Percentiles rank a stretch among this genome's conserved stretches.
These are phyloP conservation scores for Copromyces sp. DNA, from an alignment of 495 filamentous ascomycete species.

Conservation along the genomic window DNA sequence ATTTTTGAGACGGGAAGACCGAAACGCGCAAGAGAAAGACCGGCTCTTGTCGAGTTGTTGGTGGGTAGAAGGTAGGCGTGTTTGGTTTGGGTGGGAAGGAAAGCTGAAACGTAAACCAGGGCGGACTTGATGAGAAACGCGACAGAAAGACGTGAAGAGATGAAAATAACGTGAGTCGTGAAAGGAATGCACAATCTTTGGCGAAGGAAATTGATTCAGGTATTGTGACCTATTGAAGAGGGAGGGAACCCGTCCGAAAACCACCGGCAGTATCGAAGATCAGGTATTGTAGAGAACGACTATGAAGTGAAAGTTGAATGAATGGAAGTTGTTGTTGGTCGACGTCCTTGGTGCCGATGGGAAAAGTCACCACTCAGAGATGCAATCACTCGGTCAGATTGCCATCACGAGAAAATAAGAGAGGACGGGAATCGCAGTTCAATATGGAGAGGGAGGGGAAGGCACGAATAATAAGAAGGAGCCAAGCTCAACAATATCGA, in stretches of 20 bases:
- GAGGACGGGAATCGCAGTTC: background rate
- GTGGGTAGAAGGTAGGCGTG: background rate
- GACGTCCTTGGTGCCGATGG: background rate
- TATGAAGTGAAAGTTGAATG: background rate
- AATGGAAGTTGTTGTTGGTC: background rate
- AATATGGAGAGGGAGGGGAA: background rate
- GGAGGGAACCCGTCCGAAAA: background rate
- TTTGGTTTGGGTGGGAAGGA: background rate
- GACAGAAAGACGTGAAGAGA: background rate
- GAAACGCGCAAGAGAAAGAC: background rate
- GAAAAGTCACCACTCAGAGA: background rate
- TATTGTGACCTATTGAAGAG: background rate
- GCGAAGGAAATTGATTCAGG: background rate
- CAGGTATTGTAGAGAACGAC: background rate
- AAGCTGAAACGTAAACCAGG: background rate
- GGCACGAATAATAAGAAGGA: background rate
- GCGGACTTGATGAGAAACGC: background rate
- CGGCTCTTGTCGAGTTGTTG: background rate
- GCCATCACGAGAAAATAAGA: background rate
- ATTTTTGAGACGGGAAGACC: background rate
- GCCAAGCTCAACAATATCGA: background rate
- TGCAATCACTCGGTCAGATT: background rate
- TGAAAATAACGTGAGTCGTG: background rate
- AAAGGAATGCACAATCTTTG: background rate
- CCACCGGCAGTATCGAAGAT: background rate